Conservation (phyloP, 768 basidiomycete species). For the Collybia sordida region DNA sequence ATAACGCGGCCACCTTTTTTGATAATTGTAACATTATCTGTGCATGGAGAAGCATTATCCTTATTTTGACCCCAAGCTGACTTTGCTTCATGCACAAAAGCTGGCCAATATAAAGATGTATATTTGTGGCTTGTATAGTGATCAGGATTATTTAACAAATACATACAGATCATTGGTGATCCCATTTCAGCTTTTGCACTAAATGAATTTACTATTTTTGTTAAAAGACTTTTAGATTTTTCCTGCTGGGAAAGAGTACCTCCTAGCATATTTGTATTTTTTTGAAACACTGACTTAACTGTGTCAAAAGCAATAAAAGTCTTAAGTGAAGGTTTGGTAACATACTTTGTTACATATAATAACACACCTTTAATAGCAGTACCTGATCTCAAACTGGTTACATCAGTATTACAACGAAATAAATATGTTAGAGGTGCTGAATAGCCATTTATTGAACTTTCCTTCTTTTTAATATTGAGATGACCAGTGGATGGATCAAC, state of each 20-base stretch:
- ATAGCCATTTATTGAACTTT: slow-evolving; percentile 37
- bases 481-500: slow-evolving; percentile 27
- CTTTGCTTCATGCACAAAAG: slow-evolving; percentile 24
- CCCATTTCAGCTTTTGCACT: slow-evolving; percentile 35
- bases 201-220: slow-evolving; percentile 35
- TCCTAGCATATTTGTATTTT: slow-evolving; percentile 20
- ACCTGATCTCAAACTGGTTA: slow-evolving; percentile 35
- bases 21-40: slow-evolving; percentile 19
- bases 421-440: slow-evolving; percentile 30
- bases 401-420: slow-evolving; percentile 37
- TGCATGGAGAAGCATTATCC: slow-evolving; percentile 1
- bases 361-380: slow-evolving; percentile 38
- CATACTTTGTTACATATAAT: slow-evolving; percentile 41
- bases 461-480: slow-evolving; percentile 29
- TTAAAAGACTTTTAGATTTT: slow-evolving; percentile 28
- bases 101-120: slow-evolving; percentile 29
- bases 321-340: slow-evolving; percentile 39
- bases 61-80: slow-evolving; percentile 12
- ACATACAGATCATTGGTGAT: slow-evolving; percentile 32
- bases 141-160: slow-evolving; percentile 33
- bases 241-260: slow-evolving; percentile 11
- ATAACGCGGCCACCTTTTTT: slow-evolving; percentile 15
- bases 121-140: slow-evolving; percentile 37
- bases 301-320: slow-evolving; percentile 36
- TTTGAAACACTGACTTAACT: slow-evolving; percentile 21